Conservation (phyloP, 2,329 filamentous ascomycete genomes). For the Cordyceps farinosa region DNA sequence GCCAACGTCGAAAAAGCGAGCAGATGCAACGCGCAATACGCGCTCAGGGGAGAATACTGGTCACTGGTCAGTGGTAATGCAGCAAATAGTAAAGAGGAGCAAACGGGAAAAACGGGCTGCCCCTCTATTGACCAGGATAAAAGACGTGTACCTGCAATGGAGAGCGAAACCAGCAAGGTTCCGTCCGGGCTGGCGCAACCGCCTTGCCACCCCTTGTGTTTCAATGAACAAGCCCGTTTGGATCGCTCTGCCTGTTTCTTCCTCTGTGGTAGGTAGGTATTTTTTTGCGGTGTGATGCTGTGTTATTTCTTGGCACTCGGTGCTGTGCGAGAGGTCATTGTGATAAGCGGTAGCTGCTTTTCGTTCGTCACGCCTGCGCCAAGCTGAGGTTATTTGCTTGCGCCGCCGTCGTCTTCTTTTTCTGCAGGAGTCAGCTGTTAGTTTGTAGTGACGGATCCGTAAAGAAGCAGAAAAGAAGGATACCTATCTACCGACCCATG, state of each 20-base stretch:
- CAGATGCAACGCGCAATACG: neutral
- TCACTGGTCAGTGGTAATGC: neutral
- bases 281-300: neutral
- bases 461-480: neutral
- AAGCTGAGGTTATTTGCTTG: neutral
- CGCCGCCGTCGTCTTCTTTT: neutral
- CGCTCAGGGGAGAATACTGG: neutral
- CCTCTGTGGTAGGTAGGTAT: neutral
- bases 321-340: neutral
- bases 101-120: neutral
- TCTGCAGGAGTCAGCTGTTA: neutral
- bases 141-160: neutral
- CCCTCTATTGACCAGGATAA: neutral
- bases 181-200: neutral
- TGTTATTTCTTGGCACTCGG: slow-evolving; percentile 7
- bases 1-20: neutral
- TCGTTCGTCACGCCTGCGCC: neutral
- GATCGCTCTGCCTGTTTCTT: slow-evolving; percentile 2
- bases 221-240: slow-evolving; percentile 3
- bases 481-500: no score
- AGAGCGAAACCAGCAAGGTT: slow-evolving; percentile 5
- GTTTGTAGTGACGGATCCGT: no score
- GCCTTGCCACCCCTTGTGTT: neutral
- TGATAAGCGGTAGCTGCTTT: neutral
- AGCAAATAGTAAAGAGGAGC: neutral